Evolutionary conservation across 73 alveolate genomes (phyloP), one percentile per base, ranked within the genome.

Genomic region (Stentor roeselii): DNA sequence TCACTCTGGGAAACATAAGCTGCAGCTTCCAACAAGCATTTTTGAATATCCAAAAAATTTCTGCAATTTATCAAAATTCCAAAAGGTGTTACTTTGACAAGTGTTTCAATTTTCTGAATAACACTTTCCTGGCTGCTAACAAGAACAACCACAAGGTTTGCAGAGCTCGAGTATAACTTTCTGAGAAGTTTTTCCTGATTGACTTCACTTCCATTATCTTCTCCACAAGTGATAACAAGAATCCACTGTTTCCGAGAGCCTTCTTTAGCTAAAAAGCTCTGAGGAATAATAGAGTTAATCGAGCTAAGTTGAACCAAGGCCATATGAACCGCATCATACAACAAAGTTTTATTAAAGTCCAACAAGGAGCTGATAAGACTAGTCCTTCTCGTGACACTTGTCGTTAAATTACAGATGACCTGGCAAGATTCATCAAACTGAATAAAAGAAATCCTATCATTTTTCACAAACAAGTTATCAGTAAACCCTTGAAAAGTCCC

Each of bases 151-250:
- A 50, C 67, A 11, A 50, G 21, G 21, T 50, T 21, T 11, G 30
- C 6, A 11, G 67, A 50, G 21, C 67, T 50, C 21, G 6, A 11
- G 21, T 50, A 50, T 11, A 50, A 21, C 21, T 50, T 50, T 21
- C 67, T 50, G 21, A 50, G 67, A 11, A 67, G 34, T 67, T 67
- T 67, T 34, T 67, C 41, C 21, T 21, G 80, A 21, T n/a, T 67
- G 21, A 34, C 34, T 11, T 67, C 34, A 67, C 80, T 67, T 32
- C 80, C 80, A 21, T 67, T 67, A 21, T 67, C 80, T 67, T 67
- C 80, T 67, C 80, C 80, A 67, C 34, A 15, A 1, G 80, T 67
- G 14, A 67, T 67, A 21, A 67, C 80, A 30, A 67, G 15, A 67
- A 67, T 2, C 80, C 80, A 67, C 37, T 67, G 50, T 21, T 67